A percentile compares a stretch with the other conserved stretches of the same genome.
Conservation (phyloP, 495 filamentous ascomycete genomes). For the Lasiosphaeria hispida region DNA sequence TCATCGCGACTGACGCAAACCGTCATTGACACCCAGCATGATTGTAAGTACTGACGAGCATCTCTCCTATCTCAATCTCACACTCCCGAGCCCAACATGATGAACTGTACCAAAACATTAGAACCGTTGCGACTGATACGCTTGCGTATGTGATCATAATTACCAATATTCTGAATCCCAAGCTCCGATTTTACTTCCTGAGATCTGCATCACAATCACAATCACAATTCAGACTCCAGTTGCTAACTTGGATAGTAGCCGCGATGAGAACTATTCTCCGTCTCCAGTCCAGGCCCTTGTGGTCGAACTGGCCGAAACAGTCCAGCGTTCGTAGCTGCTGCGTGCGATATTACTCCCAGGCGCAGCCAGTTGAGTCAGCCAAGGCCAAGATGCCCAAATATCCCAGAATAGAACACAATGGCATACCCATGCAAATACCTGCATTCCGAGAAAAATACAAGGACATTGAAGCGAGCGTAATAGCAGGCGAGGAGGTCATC, state of each 20-base stretch:
- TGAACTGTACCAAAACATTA: constrained; percentile 51
- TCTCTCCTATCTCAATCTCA: not conserved
- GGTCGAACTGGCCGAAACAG: constrained; percentile 48
- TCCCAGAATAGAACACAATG: constrained; percentile 34
- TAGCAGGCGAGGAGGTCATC: constrained; percentile 40
- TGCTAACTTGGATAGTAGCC: constrained; percentile 2
- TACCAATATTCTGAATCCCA: constrained; percentile 48
- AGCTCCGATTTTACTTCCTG: not conserved
- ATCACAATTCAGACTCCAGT: not conserved
- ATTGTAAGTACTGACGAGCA: constrained; percentile 24
- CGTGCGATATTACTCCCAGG: constrained; percentile 45
- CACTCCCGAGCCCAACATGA: constrained; percentile 16
- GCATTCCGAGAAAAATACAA: constrained; percentile 39
- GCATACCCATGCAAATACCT: constrained; percentile 33
- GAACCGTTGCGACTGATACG: constrained; percentile 98
- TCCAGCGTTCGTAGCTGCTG: constrained; percentile 25
- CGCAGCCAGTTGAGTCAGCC: constrained; percentile 31
- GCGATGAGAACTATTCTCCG: constrained; percentile 38
- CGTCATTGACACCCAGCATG: constrained; percentile 7
- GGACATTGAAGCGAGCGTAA: constrained; percentile 21
- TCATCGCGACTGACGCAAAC: too few species aligned
- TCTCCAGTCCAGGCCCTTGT: constrained; percentile 47
- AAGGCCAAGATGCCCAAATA: constrained; percentile 39
- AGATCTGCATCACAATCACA: not conserved
- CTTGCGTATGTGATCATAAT: constrained; percentile 60